These are phyloP conservation scores for Lepiota venenata DNA, from an alignment of 768 basidiomycete genomes.

Conservation along the genomic window DNA sequence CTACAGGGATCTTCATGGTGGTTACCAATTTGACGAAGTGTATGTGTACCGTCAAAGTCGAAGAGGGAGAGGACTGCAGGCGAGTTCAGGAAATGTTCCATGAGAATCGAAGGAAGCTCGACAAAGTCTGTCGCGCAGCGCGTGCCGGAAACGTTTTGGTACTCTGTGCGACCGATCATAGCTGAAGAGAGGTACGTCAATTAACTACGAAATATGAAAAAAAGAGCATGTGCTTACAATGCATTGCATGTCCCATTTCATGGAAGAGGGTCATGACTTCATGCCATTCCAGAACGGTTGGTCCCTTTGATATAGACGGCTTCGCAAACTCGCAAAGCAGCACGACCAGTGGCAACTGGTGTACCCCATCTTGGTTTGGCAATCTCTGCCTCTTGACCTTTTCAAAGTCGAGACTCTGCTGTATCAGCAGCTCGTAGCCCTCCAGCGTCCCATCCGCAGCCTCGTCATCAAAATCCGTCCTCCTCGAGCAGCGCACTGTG, in stretches of 20 bases:
- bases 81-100: constrained; percentile 96
- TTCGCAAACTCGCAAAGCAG: constrained; percentile 83
- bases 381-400: constrained; percentile 55
- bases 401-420: constrained; percentile 61
- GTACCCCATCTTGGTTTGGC: constrained; percentile 63
- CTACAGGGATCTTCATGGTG: constrained; percentile 75
- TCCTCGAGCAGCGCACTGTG: constrained; percentile 90
- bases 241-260: constrained; percentile 99
- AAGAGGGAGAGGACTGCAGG: constrained; percentile 81
- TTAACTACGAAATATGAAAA: neutral
- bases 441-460: constrained; percentile 49
- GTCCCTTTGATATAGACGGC: constrained; percentile 55
- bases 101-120: constrained; percentile 95
- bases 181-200: constrained; percentile 44
- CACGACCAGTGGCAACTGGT: constrained; percentile 90
- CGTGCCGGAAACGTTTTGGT: constrained; percentile 96
- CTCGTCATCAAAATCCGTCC: constrained; percentile 90
- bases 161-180: constrained; percentile 96
- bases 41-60: constrained; percentile 45
- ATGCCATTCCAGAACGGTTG: constrained; percentile 83
- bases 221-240: constrained; percentile 63
- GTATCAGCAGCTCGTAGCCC: constrained; percentile 38
- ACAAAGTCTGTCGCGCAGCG: constrained; percentile 98
- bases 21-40: constrained; percentile 48
- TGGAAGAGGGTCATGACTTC: constrained; percentile 95